Evolutionary conservation across 768 basidiomycete species (phyloP).

Genomic region (Coprinopsis strossmayeri): DNA sequence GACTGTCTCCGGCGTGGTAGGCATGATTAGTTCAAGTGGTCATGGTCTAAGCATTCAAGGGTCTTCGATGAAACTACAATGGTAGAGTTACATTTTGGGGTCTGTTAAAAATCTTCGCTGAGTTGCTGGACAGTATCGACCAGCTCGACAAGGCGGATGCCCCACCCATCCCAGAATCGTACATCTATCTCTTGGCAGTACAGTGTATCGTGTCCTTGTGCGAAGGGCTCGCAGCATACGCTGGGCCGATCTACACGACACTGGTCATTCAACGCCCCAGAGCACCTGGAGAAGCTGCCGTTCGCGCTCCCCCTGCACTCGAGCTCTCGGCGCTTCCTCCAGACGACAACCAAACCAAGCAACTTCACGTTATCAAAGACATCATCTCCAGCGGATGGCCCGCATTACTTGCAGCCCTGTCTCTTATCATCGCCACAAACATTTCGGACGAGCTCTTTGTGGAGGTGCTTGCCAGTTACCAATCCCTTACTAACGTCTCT

Average conservation of each 20-base stretch:
- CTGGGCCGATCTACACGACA: conserved; percentile 67
- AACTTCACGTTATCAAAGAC: conserved; percentile 58
- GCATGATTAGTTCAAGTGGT: conserved; percentile 68
- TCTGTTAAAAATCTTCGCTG: too few species aligned
- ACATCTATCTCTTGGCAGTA: conserved; percentile 86
- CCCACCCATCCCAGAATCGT: conserved; percentile 88
- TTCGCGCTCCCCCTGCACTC: conserved; percentile 70
- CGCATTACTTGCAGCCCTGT: conserved; percentile 81
- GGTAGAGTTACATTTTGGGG: conserved; percentile 54
- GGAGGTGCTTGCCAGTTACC: conserved; percentile 76
- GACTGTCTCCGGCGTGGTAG: conserved; percentile 77
- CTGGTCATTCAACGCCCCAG: conserved; percentile 63
- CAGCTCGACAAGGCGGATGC: conserved; percentile 97
- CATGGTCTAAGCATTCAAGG: conserved; percentile 63
- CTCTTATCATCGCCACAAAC: conserved; percentile 85
- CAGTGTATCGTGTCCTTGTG: conserved; percentile 84
- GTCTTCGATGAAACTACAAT: conserved; percentile 85
- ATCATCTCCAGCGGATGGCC: conserved; percentile 93
- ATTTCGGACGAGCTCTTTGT: conserved; percentile 90
- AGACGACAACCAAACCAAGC: conserved; percentile 42
- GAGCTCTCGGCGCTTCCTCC: conserved; percentile 50
- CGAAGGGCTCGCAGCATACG: conserved; percentile 75
- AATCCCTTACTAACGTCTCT: conserved; percentile 80
- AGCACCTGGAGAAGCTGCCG: conserved; percentile 52
- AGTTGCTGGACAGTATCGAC: conserved; percentile 84